phyloP scores from a whole-genome alignment of 2,329 filamentous ascomycete genomes.

The Bipolaris oryzae region DNA sequence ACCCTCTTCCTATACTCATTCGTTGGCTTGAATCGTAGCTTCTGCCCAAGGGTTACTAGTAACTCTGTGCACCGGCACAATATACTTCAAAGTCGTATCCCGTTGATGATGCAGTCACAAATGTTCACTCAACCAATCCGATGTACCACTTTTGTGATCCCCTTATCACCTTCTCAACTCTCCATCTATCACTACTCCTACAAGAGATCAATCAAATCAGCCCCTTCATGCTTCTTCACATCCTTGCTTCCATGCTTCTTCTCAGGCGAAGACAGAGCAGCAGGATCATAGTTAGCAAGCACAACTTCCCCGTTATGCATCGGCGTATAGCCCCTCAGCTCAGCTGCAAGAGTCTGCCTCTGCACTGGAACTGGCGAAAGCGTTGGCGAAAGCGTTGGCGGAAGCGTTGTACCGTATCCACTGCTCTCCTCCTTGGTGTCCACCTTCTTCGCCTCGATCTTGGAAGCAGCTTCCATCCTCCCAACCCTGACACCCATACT shows the following conservation, averaged over 20 bases:
- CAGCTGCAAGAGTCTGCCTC: slow-evolving; percentile 6
- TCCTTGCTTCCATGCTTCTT: neutral
- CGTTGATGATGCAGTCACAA: too few species aligned
- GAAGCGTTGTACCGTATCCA: too few species aligned
- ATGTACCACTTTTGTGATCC: neutral
- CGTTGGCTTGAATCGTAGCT: too few species aligned
- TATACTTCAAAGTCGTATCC: too few species aligned
- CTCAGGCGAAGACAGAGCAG: neutral
- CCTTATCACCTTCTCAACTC: neutral
- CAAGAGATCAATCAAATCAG: slow-evolving; percentile 2
- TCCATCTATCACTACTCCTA: too few species aligned
- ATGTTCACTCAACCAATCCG: too few species aligned
- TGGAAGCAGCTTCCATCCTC: neutral
- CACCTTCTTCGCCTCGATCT: too few species aligned
- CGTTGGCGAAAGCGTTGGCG: neutral
- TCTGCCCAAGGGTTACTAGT: too few species aligned
- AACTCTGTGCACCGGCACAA: too few species aligned
- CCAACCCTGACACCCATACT: slow-evolving; percentile 19
- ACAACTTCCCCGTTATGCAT: slow-evolving; percentile 21
- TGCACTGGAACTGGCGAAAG: slow-evolving; percentile 4
- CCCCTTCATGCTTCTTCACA: neutral
- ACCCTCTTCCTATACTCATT: too few species aligned
- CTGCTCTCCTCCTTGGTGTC: neutral
- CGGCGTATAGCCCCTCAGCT: slow-evolving; percentile 9
- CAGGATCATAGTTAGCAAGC: slow-evolving; percentile 14